A percentile compares a stretch with the other conserved stretches of the same genome.
Evolutionary conservation across 1,139 yeast species (phyloP).

Genomic region (Blastobotrys malaysiensis): DNA sequence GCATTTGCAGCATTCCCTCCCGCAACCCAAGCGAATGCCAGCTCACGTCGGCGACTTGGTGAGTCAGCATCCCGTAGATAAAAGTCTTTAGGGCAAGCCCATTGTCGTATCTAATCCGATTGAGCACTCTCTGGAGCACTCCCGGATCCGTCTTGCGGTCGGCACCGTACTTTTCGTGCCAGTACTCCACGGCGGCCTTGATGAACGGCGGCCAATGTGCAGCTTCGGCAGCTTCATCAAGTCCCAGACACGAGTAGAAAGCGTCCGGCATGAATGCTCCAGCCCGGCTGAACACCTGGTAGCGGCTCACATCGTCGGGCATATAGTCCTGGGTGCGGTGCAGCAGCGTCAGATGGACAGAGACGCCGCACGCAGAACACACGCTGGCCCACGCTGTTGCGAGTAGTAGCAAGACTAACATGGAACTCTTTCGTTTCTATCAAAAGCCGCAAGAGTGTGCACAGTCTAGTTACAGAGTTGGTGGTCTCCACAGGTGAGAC

Average conservation of each 20-base stretch:
- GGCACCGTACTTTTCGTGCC: conserved; percentile 32
- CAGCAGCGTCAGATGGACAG: conserved; percentile 41
- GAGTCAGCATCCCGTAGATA: conserved; percentile 48
- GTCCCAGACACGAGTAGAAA: conserved; percentile 49
- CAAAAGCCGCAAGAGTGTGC: background rate
- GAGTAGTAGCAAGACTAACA: background rate
- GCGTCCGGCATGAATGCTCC: conserved; percentile 64
- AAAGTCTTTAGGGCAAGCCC: conserved; percentile 41
- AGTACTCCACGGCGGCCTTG: conserved; percentile 39
- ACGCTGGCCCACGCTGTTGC: background rate
- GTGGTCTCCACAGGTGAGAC: background rate
- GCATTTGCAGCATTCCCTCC: conserved; percentile 46
- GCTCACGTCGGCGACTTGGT: conserved; percentile 53
- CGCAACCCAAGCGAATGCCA: conserved; percentile 56
- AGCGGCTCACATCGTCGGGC: conserved; percentile 29
- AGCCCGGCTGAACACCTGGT: conserved; percentile 32
- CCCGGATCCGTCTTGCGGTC: background rate
- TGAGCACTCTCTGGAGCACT: conserved; percentile 4
- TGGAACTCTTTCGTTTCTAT: background rate
- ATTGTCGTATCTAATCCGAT: conserved; percentile 1
- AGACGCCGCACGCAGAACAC: conserved; percentile 10
- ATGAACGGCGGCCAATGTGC: conserved; percentile 65
- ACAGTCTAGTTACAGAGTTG: background rate
- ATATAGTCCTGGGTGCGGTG: conserved; percentile 32
- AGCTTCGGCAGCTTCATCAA: conserved; percentile 48